Evolutionary conservation across 1,284 basidiomycete species (phyloP), one percentile per base, ranked within the genome.

Genomic region (Filobasidium uniguttulatum): DNA sequence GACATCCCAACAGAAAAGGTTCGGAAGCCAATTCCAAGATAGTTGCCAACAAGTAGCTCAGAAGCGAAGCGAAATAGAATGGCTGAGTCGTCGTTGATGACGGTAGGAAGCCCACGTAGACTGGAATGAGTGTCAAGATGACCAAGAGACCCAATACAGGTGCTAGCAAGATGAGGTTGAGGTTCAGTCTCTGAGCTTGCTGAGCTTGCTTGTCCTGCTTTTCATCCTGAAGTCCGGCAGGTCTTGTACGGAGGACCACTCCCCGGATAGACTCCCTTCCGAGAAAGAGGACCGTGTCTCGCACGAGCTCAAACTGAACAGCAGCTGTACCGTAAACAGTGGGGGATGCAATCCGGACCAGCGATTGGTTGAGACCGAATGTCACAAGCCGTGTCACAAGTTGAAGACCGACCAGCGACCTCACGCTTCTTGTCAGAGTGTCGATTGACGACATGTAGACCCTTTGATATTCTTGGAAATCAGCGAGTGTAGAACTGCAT

Each of bases 251-350:
- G 10, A 91, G 72, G 1, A 93, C 75, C 5, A 84, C 81, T 64
- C 83, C 86, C 31, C 90, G 76, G 9, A 97, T 77, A 3, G 90
- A 91, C 66, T 98, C 94, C 9, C 93, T 75, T 26, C 84, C 83
- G 6, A 97, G 75, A 64, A 97, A 94, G 33, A 98, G 75, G 59
- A 94, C 85, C 12, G 88, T 89, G 55, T 83, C 85, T 31, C 87
- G 77, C 25, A 98, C 67, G 29, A 85, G 76, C 60, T 90, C 87
- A 65, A 90, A 84, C 60, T 88, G 85, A 50, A 90, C 82, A 3
- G 83, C 78, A 9, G 84, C 85, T 0, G 83, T 84, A 5, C 86
- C 87, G 60, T 90, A 94, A 14, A 85, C 83, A 46, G 77, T 77
- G 0, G 93, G 90, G 1, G 86, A 81, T 0, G 85, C 81, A 33